These are phyloP conservation scores for Puccinia hordei DNA, from an alignment of 1,284 basidiomycete species.

Conservation along the genomic window DNA sequence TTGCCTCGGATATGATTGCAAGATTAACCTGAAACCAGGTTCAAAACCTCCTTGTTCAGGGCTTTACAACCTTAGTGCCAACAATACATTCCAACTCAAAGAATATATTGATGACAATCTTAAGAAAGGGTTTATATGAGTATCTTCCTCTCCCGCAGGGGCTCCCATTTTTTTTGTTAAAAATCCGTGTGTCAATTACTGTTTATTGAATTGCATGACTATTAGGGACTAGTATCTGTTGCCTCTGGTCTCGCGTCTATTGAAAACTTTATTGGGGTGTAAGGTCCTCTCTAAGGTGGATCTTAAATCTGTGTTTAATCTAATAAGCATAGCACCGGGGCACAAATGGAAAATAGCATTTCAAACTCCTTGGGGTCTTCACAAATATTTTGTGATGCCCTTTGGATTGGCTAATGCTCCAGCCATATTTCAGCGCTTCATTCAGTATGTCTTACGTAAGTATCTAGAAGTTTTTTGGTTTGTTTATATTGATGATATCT, in stretches of 20 bases:
- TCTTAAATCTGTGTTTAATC: conserved; percentile 20
- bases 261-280: background rate
- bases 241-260: background rate
- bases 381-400: conserved; percentile 13
- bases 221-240: conserved; percentile 25
- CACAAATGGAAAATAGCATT: conserved; percentile 23
- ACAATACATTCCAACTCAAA: too few relatives aligned
- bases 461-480: conserved; percentile 35
- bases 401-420: conserved; percentile 38
- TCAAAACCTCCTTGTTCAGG: too few relatives aligned
- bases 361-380: conserved; percentile 21
- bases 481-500: conserved; percentile 38
- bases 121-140: too few relatives aligned
- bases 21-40: too few relatives aligned
- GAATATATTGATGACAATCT: too few relatives aligned
- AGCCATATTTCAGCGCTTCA: conserved; percentile 33
- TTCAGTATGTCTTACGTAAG: conserved; percentile 23
- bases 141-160: conserved; percentile 27
- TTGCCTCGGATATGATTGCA: too few relatives aligned
- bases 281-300: conserved; percentile 18
- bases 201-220: conserved; percentile 20
- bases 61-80: too few relatives aligned
- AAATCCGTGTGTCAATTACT: conserved; percentile 20
- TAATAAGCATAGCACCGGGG: background rate
- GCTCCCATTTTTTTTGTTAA: conserved; percentile 38